A percentile compares a stretch with the other conserved stretches of the same genome.
Evolutionary conservation across 352 stramenopile species (phyloP).

Genomic region (Aphanomyces invadans): DNA sequence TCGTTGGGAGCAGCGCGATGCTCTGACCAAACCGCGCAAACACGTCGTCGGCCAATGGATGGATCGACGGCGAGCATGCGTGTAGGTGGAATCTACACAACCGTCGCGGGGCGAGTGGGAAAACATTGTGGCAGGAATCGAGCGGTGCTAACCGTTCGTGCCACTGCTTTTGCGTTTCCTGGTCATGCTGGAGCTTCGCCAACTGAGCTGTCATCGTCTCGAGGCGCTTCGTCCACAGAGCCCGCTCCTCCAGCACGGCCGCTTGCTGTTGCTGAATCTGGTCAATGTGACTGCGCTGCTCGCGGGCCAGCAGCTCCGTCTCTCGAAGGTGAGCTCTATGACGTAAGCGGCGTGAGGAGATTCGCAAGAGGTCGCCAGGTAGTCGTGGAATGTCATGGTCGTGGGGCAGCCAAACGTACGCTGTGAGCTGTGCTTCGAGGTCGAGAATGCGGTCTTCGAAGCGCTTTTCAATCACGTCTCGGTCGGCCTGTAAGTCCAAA

Average conservation of each 20-base stretch:
- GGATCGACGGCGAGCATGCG: not conserved
- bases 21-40: conserved; percentile 66
- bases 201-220: conserved; percentile 38
- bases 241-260: conserved; percentile 42
- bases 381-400: conserved; percentile 1
- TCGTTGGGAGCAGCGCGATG: conserved; percentile 52
- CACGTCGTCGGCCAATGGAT: conserved; percentile 36
- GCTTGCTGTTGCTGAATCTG: conserved; percentile 46
- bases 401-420: conserved; percentile 27
- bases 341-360: no score
- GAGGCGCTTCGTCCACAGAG: conserved; percentile 37
- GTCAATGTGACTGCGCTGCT: conserved; percentile 54
- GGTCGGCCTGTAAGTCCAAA: conserved; percentile 55
- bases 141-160: conserved; percentile 24
- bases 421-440: conserved; percentile 58
- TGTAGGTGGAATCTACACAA: not conserved
- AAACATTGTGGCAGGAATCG: not conserved
- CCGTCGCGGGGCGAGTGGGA: no score
- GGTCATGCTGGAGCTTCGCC: conserved; percentile 55
- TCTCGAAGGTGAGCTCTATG: conserved; percentile 47
- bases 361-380: no score
- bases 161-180: conserved; percentile 59
- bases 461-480: conserved; percentile 51
- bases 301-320: conserved; percentile 43
- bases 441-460: conserved; percentile 53